phyloP scores from a whole-genome alignment of 1,284 basidiomycete species.

The Marasmius oreades region DNA sequence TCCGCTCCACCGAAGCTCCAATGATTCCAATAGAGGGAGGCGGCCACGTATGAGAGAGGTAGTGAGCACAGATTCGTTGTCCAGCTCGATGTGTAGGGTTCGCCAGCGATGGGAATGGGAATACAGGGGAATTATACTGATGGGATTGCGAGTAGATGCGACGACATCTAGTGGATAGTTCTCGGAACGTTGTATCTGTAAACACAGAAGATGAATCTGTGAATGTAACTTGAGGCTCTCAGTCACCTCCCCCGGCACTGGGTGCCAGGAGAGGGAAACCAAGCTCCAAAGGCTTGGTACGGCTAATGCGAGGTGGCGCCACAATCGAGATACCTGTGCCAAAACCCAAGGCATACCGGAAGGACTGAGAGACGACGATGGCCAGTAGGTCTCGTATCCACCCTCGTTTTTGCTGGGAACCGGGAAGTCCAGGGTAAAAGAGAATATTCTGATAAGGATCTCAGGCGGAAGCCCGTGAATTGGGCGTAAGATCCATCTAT shows the following conservation, averaged over 20 bases:
- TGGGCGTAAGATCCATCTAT: background rate
- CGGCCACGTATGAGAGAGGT: background rate
- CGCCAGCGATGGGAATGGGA: background rate
- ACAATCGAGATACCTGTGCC: background rate
- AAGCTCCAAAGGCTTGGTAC: background rate
- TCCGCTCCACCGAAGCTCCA: background rate
- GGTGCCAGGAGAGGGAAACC: background rate
- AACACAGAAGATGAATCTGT: background rate
- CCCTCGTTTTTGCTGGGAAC: background rate
- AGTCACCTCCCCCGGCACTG: background rate
- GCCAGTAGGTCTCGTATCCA: background rate
- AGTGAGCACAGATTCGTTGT: background rate
- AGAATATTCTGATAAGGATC: background rate
- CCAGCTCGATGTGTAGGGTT: background rate
- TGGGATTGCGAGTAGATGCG: background rate
- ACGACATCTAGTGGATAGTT: background rate
- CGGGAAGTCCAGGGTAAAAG: background rate
- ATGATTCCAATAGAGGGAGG: background rate
- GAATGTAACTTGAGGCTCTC: background rate
- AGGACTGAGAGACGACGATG: background rate
- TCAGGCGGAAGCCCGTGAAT: background rate
- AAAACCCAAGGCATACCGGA: background rate
- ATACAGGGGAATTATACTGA: background rate
- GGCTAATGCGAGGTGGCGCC: background rate
- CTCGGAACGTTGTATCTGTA: background rate